Percentiles rank a stretch among this genome's conserved stretches.
phyloP scores from a whole-genome alignment of 2,329 filamentous ascomycete genomes.

The Cladophialophora carrionii region DNA sequence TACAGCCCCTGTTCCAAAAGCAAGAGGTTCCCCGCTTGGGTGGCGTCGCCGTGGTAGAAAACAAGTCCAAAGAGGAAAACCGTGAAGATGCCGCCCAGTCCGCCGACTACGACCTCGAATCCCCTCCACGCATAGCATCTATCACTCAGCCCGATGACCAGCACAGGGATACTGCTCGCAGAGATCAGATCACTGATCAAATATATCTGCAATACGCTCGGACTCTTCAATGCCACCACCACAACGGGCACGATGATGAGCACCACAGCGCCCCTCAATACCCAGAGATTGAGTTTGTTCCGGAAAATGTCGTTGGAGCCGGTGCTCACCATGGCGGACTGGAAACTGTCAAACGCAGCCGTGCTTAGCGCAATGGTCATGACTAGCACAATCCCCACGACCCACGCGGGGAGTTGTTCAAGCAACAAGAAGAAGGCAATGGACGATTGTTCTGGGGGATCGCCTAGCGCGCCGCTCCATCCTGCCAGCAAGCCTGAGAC shows the following conservation, averaged over 20 bases:
- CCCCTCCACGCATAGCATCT: constrained; percentile 73
- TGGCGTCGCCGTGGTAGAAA: constrained; percentile 69
- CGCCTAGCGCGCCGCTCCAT: constrained; percentile 73
- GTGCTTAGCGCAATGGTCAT: constrained; percentile 78
- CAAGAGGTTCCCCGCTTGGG: constrained; percentile 67
- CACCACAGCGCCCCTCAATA: constrained; percentile 70
- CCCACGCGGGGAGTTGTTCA: constrained; percentile 73
- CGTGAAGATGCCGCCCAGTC: constrained; percentile 74
- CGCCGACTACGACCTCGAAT: constrained; percentile 77
- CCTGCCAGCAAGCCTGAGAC: constrained; percentile 73
- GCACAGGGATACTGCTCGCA: constrained; percentile 72
- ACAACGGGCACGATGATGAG: constrained; percentile 74
- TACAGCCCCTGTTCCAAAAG: constrained; percentile 75
- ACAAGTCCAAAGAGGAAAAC: constrained; percentile 81
- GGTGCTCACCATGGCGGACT: constrained; percentile 82
- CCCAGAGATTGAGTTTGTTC: constrained; percentile 76
- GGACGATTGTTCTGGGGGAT: constrained; percentile 64
- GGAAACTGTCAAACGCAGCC: constrained; percentile 77
- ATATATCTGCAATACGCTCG: constrained; percentile 78
- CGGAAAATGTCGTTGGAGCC: constrained; percentile 83
- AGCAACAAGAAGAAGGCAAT: constrained; percentile 77
- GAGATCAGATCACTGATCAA: constrained; percentile 80
- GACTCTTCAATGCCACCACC: constrained; percentile 72
- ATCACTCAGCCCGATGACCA: constrained; percentile 72
- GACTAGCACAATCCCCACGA: constrained; percentile 78